These are phyloP conservation scores for Vicia villosa DNA, from an alignment of 306 rosid species.

Conservation along the genomic window DNA sequence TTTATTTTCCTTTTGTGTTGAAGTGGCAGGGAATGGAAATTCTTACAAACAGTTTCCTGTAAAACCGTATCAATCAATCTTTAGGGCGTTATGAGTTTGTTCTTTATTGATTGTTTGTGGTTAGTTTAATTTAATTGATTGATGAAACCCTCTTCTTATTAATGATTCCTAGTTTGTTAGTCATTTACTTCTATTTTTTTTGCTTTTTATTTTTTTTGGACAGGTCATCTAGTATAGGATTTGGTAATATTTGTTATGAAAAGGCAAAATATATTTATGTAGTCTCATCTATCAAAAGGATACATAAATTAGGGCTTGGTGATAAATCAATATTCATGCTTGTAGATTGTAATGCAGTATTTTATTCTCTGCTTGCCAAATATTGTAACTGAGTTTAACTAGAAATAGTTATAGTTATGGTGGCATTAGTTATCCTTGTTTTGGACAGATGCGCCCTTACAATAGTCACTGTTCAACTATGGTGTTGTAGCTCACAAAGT, in stretches of 20 bases:
- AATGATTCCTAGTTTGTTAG: neutral
- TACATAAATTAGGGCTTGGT: neutral
- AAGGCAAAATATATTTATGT: no score
- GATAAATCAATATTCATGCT: neutral
- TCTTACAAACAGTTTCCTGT: slow-evolving; percentile 2
- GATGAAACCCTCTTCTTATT: neutral
- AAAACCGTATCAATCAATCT: slow-evolving; percentile 7
- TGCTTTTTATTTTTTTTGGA: neutral
- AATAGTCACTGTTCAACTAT: neutral
- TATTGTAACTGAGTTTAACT: slow-evolving; percentile 1
- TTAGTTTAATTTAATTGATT: slow-evolving; percentile 13
- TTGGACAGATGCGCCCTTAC: neutral
- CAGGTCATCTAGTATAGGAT: neutral
- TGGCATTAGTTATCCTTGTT: neutral
- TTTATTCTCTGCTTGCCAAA: neutral
- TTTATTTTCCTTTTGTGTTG: neutral
- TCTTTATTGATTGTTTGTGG: neutral
- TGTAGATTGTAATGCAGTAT: neutral
- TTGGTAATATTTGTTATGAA: no score
- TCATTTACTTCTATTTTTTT: neutral
- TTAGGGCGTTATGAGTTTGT: neutral
- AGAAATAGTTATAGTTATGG: neutral
- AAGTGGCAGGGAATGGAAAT: slow-evolving; percentile 16
- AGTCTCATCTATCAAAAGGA: no score
- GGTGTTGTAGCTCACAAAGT: no score